These are phyloP conservation scores for Phytophthora sp. DNA, from an alignment of 352 stramenopile genomes.

Conservation along the genomic window DNA sequence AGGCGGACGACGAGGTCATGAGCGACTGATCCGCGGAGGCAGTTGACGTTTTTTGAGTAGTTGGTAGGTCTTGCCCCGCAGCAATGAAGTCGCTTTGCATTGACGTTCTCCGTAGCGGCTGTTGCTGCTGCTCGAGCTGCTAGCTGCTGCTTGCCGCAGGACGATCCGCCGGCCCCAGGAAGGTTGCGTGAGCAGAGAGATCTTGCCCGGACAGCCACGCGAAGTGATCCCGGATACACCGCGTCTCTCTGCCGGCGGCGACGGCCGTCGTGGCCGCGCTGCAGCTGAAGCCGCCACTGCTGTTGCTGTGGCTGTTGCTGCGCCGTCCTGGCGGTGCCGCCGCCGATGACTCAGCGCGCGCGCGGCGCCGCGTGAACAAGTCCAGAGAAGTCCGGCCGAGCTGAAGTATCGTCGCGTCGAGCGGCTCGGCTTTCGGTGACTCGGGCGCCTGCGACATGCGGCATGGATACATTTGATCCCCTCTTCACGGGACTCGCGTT, in stretches of 20 bases:
- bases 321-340: slow-evolving; percentile 9
- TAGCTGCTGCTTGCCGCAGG: too few species aligned
- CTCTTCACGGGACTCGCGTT: slow-evolving; percentile 2
- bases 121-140: too few species aligned
- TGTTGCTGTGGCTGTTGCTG: background rate
- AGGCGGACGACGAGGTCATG: slow-evolving; percentile 41
- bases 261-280: too few species aligned
- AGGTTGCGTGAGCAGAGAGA: too few species aligned
- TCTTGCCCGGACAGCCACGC: too few species aligned
- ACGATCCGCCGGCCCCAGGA: too few species aligned
- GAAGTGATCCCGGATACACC: too few species aligned
- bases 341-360: slow-evolving; percentile 11
- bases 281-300: background rate
- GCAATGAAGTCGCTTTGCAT: too few species aligned
- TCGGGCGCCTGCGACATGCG: background rate
- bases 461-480: background rate
- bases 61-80: background rate
- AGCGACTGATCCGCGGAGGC: slow-evolving; percentile 5
- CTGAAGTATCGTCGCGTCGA: slow-evolving; percentile 23
- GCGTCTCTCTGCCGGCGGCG: too few species aligned
- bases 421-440: background rate
- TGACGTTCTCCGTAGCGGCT: too few species aligned
- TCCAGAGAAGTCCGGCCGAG: slow-evolving; percentile 34
- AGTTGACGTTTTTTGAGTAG: slow-evolving; percentile 4
- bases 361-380: slow-evolving; percentile 13